A percentile compares a stretch with the other conserved stretches of the same genome.
Conservation (phyloP, 495 filamentous ascomycete species). For the Letharia columbiana region DNA sequence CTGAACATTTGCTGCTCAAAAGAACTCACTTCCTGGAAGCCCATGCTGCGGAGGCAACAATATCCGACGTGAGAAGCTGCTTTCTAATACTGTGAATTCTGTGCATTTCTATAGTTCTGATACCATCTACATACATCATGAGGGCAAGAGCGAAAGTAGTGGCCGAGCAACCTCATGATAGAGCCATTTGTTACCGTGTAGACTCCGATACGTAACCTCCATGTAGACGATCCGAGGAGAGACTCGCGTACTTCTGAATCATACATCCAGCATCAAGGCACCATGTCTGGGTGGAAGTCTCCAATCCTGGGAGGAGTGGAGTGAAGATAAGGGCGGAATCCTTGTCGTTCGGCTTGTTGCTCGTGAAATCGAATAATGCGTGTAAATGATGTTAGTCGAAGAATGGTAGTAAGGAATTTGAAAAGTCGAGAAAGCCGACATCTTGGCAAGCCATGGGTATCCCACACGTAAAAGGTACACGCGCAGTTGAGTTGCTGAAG, state of each 20-base stretch:
- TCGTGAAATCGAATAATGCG: background rate
- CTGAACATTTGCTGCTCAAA: background rate
- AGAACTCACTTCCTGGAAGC: background rate
- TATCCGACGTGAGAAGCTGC: background rate
- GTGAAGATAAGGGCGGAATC: background rate
- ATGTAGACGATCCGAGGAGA: background rate
- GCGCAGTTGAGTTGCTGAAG: background rate
- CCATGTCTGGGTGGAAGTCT: background rate
- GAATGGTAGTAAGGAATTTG: background rate
- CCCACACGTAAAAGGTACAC: constrained; percentile 6
- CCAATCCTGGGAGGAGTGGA: background rate
- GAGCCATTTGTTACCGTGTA: constrained; percentile 3
- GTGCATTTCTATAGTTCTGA: constrained; percentile 15
- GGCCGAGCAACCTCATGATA: constrained; percentile 1
- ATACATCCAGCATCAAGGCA: background rate
- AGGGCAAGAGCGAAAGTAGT: constrained; percentile 9
- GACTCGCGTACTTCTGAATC: background rate
- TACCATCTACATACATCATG: constrained; percentile 16
- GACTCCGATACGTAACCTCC: background rate
- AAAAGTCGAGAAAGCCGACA: background rate
- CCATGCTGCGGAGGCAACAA: background rate
- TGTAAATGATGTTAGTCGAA: constrained; percentile 8
- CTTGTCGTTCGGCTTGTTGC: background rate
- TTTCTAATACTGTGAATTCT: background rate
- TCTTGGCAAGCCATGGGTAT: constrained; percentile 7